Conservation (phyloP, 805 yeast species). For the Metschnikowia colocasiae region DNA sequence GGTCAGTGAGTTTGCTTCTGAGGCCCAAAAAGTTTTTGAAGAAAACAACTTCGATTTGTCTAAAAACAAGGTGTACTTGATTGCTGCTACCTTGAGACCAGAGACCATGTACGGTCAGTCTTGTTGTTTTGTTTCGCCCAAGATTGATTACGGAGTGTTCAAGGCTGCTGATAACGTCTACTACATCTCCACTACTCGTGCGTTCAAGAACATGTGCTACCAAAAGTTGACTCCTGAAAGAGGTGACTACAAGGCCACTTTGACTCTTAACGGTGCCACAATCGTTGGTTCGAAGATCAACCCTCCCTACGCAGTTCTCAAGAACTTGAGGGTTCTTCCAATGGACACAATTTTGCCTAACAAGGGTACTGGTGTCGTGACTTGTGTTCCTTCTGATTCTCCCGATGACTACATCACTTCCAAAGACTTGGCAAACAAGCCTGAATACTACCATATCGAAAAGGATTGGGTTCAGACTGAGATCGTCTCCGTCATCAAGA, state of each 20-base stretch:
- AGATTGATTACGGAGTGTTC: constrained; percentile 86
- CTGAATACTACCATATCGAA: constrained; percentile 83
- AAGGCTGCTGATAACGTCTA: constrained; percentile 74
- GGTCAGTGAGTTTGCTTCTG: constrained; percentile 55
- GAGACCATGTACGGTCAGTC: constrained; percentile 99
- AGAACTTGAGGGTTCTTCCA: constrained; percentile 79
- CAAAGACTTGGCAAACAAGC: constrained; percentile 78
- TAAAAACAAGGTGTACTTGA: constrained; percentile 68
- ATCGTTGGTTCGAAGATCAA: constrained; percentile 82
- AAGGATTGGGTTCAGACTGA: constrained; percentile 82
- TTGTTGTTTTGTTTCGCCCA: constrained; percentile 96
- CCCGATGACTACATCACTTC: constrained; percentile 95
- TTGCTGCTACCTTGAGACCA: constrained; percentile 97
- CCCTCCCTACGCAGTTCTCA: constrained; percentile 75
- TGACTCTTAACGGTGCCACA: constrained; percentile 61
- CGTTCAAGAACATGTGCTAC: constrained; percentile 95
- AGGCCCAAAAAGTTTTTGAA: constrained; percentile 52
- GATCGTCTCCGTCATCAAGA: constrained; percentile 67
- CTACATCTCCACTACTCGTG: constrained; percentile 87
- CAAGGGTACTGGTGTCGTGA: constrained; percentile 98
- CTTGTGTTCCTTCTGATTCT: constrained; percentile 98
- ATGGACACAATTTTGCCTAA: constrained; percentile 95
- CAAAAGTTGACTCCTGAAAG: constrained; percentile 89
- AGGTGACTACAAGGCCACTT: constrained; percentile 65
- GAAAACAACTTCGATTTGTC: constrained; percentile 44